Conservation (phyloP, 805 yeast genomes). For the Kodamaea laetipori region DNA sequence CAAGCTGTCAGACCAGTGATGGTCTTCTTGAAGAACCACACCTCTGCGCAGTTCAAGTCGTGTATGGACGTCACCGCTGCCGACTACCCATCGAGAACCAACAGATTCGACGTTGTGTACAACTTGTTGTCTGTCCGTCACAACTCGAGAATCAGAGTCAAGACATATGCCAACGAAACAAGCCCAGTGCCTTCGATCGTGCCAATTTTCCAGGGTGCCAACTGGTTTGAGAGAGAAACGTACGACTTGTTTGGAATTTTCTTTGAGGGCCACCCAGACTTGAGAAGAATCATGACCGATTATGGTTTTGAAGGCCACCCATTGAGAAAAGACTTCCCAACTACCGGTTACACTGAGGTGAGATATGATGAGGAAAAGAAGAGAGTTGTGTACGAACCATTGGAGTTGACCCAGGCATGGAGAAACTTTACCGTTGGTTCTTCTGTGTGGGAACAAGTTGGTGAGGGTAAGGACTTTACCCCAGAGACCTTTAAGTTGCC, state of each 20-base stretch:
- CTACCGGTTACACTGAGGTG: conserved; percentile 88
- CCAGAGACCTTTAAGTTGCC: conserved; percentile 84
- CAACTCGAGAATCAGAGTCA: conserved; percentile 85
- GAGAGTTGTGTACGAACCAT: conserved; percentile 85
- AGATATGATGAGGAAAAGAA: conserved; percentile 89
- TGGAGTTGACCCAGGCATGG: conserved; percentile 90
- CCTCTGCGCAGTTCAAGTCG: conserved; percentile 76
- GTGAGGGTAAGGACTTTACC: conserved; percentile 78
- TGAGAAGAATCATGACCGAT: conserved; percentile 87
- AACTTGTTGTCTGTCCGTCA: conserved; percentile 78
- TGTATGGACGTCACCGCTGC: conserved; percentile 84
- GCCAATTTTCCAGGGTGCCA: conserved; percentile 74
- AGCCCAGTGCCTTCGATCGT: conserved; percentile 79
- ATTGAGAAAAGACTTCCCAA: conserved; percentile 88
- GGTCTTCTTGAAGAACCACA: conserved; percentile 72
- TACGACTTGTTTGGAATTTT: conserved; percentile 86
- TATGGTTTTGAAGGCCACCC: conserved; percentile 94
- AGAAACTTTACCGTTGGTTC: conserved; percentile 88
- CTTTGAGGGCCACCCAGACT: conserved; percentile 87
- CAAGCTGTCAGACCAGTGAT: conserved; percentile 70
- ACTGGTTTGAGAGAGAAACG: conserved; percentile 90
- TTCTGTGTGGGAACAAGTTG: conserved; percentile 90
- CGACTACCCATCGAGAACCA: conserved; percentile 80
- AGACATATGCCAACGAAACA: conserved; percentile 84
- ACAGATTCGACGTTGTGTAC: conserved; percentile 86